Evolutionary conservation across 2,329 filamentous ascomycete genomes (phyloP).

Genomic region (Dothideomycetes sp.): DNA sequence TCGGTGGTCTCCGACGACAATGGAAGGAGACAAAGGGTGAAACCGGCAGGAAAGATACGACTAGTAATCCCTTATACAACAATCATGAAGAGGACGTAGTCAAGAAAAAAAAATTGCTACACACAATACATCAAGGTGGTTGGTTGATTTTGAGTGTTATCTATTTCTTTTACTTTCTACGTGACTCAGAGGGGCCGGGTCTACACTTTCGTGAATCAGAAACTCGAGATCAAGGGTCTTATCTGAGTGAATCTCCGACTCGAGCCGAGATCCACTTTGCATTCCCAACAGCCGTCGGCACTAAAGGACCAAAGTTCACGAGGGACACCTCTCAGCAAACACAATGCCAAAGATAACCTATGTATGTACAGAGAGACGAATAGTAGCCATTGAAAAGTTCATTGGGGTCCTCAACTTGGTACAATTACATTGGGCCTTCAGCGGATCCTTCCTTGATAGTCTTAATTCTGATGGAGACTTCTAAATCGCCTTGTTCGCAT

Average conservation of each 20-base stretch:
- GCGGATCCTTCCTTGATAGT: too few relatives aligned
- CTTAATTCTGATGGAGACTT: too few relatives aligned
- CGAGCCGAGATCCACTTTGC: not conserved
- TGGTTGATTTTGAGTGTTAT: too few relatives aligned
- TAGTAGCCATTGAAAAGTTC: too few relatives aligned
- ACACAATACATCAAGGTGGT: too few relatives aligned
- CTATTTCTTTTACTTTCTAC: slow-evolving; percentile 10
- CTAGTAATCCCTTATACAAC: slow-evolving; percentile 6
- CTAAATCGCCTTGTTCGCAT: too few relatives aligned
- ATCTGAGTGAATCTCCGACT: not conserved
- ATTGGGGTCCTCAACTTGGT: too few relatives aligned
- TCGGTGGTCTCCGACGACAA: slow-evolving; percentile 2
- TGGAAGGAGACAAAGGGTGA: slow-evolving; percentile 1
- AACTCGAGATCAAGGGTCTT: not conserved
- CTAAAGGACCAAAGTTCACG: slow-evolving; percentile 1
- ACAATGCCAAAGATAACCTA: too few relatives aligned
- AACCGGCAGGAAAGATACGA: not conserved
- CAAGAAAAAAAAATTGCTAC: not conserved
- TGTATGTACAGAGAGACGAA: too few relatives aligned
- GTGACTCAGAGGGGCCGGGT: slow-evolving; percentile 7
- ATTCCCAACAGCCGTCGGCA: not conserved
- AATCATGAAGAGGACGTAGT: not conserved
- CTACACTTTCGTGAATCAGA: not conserved
- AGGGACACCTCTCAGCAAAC: too few relatives aligned
- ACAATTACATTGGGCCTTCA: too few relatives aligned